Conservation (phyloP, 225 moss, liverwort and hornwort genomes). For the Anthoceros angustus region DNA sequence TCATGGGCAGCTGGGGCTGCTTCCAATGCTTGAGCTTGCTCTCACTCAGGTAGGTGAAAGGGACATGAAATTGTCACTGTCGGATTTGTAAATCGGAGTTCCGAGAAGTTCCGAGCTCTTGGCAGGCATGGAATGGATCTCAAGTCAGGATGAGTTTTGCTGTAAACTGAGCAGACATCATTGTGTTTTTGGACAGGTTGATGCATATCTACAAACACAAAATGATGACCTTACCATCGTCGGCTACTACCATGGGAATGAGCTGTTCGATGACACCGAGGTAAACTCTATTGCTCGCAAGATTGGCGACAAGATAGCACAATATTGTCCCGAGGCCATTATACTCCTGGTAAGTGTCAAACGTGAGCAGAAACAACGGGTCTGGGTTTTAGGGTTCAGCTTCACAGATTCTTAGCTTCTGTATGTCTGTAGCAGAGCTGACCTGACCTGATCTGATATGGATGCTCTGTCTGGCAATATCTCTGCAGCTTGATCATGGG, state of each 20-base stretch:
- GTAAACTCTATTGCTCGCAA: conserved; percentile 49
- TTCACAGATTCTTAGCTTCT: background rate
- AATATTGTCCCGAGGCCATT: conserved; percentile 46
- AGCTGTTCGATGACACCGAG: conserved; percentile 64
- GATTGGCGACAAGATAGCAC: conserved; percentile 75
- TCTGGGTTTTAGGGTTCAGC: background rate
- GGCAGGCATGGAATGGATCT: background rate
- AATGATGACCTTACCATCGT: conserved; percentile 39
- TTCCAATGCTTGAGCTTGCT: conserved; percentile 93
- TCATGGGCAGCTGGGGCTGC: conserved; percentile 60
- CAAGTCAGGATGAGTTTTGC: background rate
- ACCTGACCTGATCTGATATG: background rate
- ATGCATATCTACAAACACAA: conserved; percentile 34
- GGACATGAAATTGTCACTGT: background rate
- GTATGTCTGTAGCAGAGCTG: background rate
- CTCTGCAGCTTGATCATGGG: conserved; percentile 52
- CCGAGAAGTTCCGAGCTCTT: background rate
- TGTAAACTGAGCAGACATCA: background rate
- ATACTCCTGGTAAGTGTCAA: conserved; percentile 37
- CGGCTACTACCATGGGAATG: conserved; percentile 94
- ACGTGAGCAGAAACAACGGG: background rate
- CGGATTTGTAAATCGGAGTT: background rate
- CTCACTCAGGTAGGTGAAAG: conserved; percentile 39
- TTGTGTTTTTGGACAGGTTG: conserved; percentile 22
- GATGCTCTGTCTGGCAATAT: background rate